Evolutionary conservation across 495 filamentous ascomycete species (phyloP).

Genomic region (Talaromyces adpressus): DNA sequence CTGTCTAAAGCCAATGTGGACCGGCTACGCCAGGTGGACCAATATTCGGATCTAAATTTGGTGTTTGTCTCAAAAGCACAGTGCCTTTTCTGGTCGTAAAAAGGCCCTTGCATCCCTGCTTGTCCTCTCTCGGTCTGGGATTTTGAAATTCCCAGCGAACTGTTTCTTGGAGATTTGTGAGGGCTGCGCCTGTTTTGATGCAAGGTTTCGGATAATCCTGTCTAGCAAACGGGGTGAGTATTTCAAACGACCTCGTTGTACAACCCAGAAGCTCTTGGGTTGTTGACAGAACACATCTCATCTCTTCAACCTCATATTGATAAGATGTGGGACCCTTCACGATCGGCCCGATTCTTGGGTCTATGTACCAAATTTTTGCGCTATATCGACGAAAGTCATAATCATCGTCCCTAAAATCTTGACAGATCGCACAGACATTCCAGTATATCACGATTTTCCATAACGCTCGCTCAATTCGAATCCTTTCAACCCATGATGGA

Average conservation of each 20-base stretch:
- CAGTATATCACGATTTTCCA: neutral
- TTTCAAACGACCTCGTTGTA: neutral
- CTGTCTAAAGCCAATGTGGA: neutral
- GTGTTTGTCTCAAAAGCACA: neutral
- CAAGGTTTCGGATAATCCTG: neutral
- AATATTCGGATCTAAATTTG: neutral
- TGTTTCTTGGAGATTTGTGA: neutral
- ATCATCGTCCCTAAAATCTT: neutral
- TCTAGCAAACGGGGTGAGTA: neutral
- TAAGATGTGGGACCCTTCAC: neutral
- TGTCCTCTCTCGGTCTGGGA: neutral
- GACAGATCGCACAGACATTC: neutral
- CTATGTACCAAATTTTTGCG: neutral
- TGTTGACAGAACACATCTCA: neutral
- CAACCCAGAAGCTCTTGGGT: neutral
- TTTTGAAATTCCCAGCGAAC: neutral
- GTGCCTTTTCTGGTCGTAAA: neutral
- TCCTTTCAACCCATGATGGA: neutral
- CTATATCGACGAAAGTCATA: neutral
- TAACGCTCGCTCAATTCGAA: neutral
- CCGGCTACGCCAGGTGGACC: neutral
- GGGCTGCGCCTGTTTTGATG: neutral
- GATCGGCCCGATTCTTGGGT: neutral
- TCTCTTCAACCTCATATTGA: neutral
- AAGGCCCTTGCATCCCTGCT: neutral